Percentiles rank a stretch among this genome's conserved stretches.
phyloP scores from a whole-genome alignment of 495 filamentous ascomycete genomes.

The Talaromyces wortmannii region DNA sequence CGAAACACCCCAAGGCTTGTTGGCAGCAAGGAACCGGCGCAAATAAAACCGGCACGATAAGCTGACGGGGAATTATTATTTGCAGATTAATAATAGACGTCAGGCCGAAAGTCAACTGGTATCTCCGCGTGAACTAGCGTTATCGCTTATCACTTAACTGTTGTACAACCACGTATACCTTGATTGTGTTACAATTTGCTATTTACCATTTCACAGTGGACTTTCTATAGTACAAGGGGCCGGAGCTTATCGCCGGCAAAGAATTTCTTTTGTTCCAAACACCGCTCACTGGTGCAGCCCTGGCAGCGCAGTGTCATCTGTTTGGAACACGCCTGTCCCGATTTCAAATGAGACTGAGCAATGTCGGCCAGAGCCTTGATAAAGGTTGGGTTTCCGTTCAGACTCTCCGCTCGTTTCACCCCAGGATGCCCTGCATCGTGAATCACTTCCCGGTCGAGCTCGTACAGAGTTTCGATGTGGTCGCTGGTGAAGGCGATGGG shows the following conservation, averaged over 20 bases:
- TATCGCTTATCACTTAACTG: too few relatives aligned
- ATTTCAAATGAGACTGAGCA: constrained; percentile 69
- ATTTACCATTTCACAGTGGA: not conserved
- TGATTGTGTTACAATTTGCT: not conserved
- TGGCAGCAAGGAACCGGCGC: too few relatives aligned
- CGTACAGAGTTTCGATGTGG: constrained; percentile 96
- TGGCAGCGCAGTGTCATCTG: constrained; percentile 94
- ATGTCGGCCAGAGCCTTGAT: constrained; percentile 86
- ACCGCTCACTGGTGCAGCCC: constrained; percentile 85
- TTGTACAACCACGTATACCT: not conserved
- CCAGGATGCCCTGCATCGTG: constrained; percentile 71
- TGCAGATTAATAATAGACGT: too few relatives aligned
- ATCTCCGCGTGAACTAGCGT: too few relatives aligned
- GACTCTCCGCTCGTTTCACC: constrained; percentile 84
- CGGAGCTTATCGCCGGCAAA: constrained; percentile 51
- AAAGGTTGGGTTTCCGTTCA: constrained; percentile 90
- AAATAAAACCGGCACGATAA: too few relatives aligned
- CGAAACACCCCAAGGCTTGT: too few relatives aligned
- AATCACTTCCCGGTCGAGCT: constrained; percentile 94
- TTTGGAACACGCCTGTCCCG: constrained; percentile 58
- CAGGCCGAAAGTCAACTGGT: too few relatives aligned
- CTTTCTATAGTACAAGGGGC: constrained; percentile 26
- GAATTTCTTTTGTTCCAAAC: constrained; percentile 86
- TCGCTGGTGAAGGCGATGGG: constrained; percentile 98
- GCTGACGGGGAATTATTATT: too few relatives aligned